phyloP scores from a whole-genome alignment of 495 filamentous ascomycete species.

The Lasiosphaeria miniovina region DNA sequence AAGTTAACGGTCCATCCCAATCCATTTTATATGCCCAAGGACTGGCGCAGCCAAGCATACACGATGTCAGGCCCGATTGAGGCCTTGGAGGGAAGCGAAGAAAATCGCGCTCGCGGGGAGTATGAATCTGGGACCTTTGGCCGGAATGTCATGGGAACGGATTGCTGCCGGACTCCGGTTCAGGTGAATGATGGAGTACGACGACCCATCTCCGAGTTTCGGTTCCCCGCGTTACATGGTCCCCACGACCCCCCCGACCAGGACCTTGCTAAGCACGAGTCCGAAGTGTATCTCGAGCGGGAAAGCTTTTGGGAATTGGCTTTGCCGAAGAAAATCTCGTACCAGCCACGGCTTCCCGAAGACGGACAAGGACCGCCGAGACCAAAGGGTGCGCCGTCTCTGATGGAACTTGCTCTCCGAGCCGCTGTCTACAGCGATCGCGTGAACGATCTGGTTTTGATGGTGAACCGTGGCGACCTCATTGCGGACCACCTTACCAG shows the following conservation, averaged over 20 bases:
- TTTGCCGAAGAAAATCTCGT: constrained; percentile 8
- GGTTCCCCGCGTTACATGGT: constrained; percentile 6
- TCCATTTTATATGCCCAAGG: constrained; percentile 39
- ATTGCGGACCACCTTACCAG: constrained; percentile 1
- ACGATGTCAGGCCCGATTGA: not conserved
- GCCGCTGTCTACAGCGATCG: constrained; percentile 12
- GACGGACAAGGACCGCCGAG: constrained; percentile 1
- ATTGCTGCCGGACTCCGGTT: constrained; percentile 26
- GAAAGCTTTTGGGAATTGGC: constrained; percentile 24
- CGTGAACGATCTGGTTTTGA: constrained; percentile 8
- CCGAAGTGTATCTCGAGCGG: constrained; percentile 7
- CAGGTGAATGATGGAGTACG: constrained; percentile 19
- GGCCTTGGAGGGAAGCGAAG: no score
- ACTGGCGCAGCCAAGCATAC: not conserved
- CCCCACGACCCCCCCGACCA: no score
- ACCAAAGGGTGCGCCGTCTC: constrained; percentile 19
- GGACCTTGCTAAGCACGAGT: not conserved
- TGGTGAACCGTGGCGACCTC: constrained; percentile 3
- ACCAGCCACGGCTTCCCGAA: not conserved
- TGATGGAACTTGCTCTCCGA: constrained; percentile 25
- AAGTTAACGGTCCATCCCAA: constrained; percentile 47
- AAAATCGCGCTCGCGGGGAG: not conserved
- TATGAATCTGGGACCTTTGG: constrained; percentile 19
- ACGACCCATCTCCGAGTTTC: constrained; percentile 17
- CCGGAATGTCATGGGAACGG: constrained; percentile 8